Evolutionary conservation across 2,329 filamentous ascomycete genomes (phyloP), one percentile per base, ranked within the genome.

Genomic region (Rhynchosporium graminicola): DNA sequence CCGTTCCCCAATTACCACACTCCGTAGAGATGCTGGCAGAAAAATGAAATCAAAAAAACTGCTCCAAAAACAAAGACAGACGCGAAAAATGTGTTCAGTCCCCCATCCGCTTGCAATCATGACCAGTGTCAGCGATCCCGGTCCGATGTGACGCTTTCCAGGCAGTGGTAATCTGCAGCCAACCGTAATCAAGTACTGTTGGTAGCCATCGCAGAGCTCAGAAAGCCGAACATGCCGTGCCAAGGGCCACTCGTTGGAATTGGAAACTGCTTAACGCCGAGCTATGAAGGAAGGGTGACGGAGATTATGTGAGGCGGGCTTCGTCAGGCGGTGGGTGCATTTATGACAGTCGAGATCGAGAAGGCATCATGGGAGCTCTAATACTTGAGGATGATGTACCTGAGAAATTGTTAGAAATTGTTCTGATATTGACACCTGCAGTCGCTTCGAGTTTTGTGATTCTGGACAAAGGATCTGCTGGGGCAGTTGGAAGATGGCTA

Each of bases 331-430:
- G 15, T 20, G 13, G 12, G 42, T 43, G 40, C 50, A 10, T 29
- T 47, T 46, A 45, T 15, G 43, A 36, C 5, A 8, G 38, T 54
- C 31, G 47, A 31, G 51, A 43, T 38, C 33, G 45, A 42, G 43
- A 51, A 28, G 45, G 13, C 52, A 46, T 61, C 46, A 33, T 52
- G 13, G 4, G 57, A 46, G 8, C 43, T 52, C 77, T 91, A 96
- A 76, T 92, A 94, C 80, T 94, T 95, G 73, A 95, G 83, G 71
- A 96, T 95, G 74, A 96, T 93, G 84, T 95, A 87, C 68, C 85
- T 87, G 73, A 40, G 12, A 15, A 28, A 36, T 36, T 61, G 63
- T 69, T 63, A 71, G 68, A 54, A 46, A 57, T 10, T 42, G 31
- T 31, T 48, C 45, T 43, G 40, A 55, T 33, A 33, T 7, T 59